Percentiles rank a stretch among this genome's conserved stretches.
Conservation (phyloP, 2,329 filamentous ascomycete genomes). For the Calonectria pteridis region DNA sequence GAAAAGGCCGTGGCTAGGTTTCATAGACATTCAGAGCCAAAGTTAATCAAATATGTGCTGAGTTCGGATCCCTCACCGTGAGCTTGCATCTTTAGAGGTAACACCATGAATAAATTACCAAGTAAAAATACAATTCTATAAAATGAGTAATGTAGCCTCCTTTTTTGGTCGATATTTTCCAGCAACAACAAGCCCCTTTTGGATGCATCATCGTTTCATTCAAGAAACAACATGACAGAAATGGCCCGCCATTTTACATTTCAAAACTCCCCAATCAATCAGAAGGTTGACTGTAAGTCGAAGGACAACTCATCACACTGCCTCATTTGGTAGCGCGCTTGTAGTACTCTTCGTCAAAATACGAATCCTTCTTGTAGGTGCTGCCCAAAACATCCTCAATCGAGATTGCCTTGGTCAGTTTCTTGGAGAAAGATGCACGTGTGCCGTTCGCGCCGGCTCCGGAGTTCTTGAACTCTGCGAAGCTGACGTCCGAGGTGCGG, state of each 20-base stretch:
- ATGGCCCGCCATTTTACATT: background rate
- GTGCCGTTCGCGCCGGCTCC: constrained; percentile 67
- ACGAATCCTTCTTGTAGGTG: constrained; percentile 1
- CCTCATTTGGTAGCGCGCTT: background rate
- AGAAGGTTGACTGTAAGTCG: background rate
- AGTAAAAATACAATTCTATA: background rate
- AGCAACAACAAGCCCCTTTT: background rate
- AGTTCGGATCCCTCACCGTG: background rate
- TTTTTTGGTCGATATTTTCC: background rate
- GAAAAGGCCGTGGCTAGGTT: background rate
- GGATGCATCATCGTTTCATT: background rate
- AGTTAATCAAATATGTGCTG: background rate
- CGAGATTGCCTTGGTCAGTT: background rate
- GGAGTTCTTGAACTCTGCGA: constrained; percentile 71
- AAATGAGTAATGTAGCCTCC: background rate
- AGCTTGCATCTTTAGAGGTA: background rate
- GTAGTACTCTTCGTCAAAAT: constrained; percentile 19
- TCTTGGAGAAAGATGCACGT: constrained; percentile 32
- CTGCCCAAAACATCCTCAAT: constrained; percentile 19
- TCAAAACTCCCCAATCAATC: background rate
- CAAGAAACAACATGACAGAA: background rate
- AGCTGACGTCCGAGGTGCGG: constrained; percentile 65
- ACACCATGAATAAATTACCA: background rate
- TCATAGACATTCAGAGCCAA: background rate
- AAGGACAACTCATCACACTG: background rate